Percentiles rank a stretch among this genome's conserved stretches.
Evolutionary conservation across 495 filamentous ascomycete genomes (phyloP).

Genomic region (Trichoderma gamsii): DNA sequence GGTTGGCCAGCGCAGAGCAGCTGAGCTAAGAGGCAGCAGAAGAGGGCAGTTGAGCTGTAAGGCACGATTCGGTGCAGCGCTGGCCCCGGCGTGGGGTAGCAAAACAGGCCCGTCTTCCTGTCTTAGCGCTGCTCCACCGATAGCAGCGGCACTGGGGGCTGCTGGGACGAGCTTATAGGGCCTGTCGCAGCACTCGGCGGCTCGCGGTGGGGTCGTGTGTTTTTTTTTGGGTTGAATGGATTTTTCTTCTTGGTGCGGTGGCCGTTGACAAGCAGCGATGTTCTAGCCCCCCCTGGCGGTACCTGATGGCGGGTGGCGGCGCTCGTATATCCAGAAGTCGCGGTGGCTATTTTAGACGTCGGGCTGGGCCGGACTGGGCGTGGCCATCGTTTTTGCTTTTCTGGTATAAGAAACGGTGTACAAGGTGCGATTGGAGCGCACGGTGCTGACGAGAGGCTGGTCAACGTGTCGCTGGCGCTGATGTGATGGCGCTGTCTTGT

Average conservation of each 20-base stretch:
- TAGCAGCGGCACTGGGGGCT: conserved; percentile 4
- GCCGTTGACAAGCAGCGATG: not conserved
- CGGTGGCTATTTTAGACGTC: not conserved
- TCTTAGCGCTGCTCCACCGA: conserved; percentile 6
- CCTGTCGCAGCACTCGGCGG: not conserved
- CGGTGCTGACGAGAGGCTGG: not conserved
- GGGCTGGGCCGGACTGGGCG: conserved; percentile 1
- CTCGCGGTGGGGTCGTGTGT: not conserved
- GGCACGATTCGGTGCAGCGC: conserved; percentile 1
- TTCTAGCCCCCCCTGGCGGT: not conserved
- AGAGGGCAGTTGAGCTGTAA: not conserved
- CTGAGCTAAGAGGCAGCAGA: not conserved
- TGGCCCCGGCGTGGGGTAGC: conserved; percentile 9
- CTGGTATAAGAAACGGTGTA: conserved; percentile 1
- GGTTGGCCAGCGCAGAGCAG: not conserved
- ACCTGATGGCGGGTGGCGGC: not conserved
- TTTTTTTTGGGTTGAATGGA: not conserved
- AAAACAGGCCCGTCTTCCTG: conserved; percentile 4
- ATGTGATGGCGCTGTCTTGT: too few relatives aligned
- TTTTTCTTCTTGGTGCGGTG: not conserved
- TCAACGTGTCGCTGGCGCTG: not conserved
- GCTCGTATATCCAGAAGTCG: not conserved
- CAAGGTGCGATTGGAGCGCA: not conserved
- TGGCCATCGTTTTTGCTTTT: not conserved
- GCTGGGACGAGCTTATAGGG: conserved; percentile 9